These are phyloP conservation scores for Rhypophila decipiens DNA, from an alignment of 495 filamentous ascomycete species.

Conservation along the genomic window DNA sequence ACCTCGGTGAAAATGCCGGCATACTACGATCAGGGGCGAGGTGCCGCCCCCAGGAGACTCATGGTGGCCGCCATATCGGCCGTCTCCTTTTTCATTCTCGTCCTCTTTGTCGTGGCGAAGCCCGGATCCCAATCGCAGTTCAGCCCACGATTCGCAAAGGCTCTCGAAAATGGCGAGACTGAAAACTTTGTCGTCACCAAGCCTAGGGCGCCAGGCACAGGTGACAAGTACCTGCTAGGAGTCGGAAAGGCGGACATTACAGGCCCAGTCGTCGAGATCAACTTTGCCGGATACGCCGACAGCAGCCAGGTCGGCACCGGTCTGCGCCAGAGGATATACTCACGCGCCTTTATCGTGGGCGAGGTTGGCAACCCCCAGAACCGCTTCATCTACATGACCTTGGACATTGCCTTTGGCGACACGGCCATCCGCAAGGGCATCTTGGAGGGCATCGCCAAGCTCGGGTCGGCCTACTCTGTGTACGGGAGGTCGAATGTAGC, in stretches of 20 bases:
- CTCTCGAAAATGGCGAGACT: not conserved
- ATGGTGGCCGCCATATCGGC: conserved; percentile 9
- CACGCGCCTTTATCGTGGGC: conserved; percentile 84
- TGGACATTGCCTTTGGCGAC: conserved; percentile 80
- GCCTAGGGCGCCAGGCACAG: conserved; percentile 22
- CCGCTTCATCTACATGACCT: conserved; percentile 79
- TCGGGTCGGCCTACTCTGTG: conserved; percentile 43
- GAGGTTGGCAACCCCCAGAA: conserved; percentile 59
- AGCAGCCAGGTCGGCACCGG: conserved; percentile 72
- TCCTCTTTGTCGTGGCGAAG: conserved; percentile 12
- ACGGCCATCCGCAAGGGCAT: conserved; percentile 84
- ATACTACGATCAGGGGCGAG: not conserved
- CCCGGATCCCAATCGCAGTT: not conserved
- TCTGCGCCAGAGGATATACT: conserved; percentile 78
- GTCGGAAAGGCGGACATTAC: conserved; percentile 95
- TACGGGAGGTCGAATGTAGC: conserved; percentile 81
- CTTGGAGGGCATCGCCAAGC: conserved; percentile 58
- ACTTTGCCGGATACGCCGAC: conserved; percentile 68
- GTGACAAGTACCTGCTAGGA: conserved; percentile 67
- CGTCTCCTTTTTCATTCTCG: conserved; percentile 18
- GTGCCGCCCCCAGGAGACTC: not conserved
- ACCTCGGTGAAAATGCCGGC: conserved; percentile 3
- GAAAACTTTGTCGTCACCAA: conserved; percentile 6
- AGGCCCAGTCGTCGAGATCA: conserved; percentile 57
- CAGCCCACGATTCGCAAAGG: not conserved